phyloP scores from a whole-genome alignment of 306 rosid genomes.

The Ammopiptanthus mongolicus region DNA sequence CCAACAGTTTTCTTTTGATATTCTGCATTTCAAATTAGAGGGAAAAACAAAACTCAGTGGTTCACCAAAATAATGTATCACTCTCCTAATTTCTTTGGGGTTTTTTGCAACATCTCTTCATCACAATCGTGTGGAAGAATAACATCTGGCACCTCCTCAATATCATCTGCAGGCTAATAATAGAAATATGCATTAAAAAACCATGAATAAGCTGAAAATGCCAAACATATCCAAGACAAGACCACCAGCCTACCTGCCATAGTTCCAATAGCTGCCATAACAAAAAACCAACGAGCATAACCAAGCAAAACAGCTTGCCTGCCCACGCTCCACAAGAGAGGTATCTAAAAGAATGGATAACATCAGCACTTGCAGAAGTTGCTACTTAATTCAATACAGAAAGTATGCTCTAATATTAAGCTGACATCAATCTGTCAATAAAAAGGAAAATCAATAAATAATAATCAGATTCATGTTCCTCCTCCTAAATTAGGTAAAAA shows the following conservation, averaged over 20 bases:
- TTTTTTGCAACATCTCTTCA: constrained; percentile 7
- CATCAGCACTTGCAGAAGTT: constrained; percentile 7
- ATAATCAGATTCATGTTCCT: neutral
- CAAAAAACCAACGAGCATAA: constrained; percentile 74
- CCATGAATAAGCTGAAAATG: neutral
- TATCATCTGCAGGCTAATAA: constrained; percentile 61
- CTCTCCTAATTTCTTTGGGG: neutral
- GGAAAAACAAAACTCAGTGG: neutral
- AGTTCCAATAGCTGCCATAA: constrained; percentile 67
- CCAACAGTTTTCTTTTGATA: neutral
- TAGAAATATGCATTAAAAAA: neutral
- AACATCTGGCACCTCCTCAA: constrained; percentile 59
- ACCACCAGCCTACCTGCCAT: constrained; percentile 50
- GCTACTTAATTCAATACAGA: neutral
- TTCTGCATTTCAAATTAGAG: constrained; percentile 7
- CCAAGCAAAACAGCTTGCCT: constrained; percentile 86
- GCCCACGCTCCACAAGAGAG: constrained; percentile 89
- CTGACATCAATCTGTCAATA: neutral
- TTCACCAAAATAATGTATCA: neutral
- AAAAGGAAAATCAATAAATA: neutral
- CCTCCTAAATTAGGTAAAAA: neutral
- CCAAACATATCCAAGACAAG: constrained; percentile 16
- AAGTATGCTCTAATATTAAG: neutral
- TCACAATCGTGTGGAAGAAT: constrained; percentile 31
- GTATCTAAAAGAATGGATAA: constrained; percentile 44